phyloP scores from a whole-genome alignment of 1,139 yeast genomes.

The Debaryomycetaceae sp. region DNA sequence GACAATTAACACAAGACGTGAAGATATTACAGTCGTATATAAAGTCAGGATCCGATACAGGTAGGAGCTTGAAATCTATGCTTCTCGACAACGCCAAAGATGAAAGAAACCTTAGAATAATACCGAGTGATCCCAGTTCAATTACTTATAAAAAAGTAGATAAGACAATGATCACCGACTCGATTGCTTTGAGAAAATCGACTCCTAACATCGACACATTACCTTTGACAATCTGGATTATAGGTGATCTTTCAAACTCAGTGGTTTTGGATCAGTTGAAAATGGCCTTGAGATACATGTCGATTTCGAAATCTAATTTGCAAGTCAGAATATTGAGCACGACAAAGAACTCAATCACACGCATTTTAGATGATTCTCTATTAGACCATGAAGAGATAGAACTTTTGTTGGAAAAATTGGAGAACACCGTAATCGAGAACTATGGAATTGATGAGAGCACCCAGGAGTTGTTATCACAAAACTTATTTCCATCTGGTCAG shows the following conservation, averaged over 20 bases:
- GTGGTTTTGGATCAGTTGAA: slow-evolving; percentile 40
- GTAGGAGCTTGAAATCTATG: slow-evolving; percentile 23
- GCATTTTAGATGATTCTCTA: slow-evolving; percentile 5
- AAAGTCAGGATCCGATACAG: slow-evolving; percentile 15
- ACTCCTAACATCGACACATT: slow-evolving; percentile 9
- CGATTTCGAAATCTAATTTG: slow-evolving; percentile 15
- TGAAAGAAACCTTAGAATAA: slow-evolving; percentile 30
- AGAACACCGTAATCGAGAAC: neutral
- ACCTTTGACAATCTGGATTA: slow-evolving; percentile 44
- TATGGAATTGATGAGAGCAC: neutral
- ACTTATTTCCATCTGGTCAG: slow-evolving; percentile 32
- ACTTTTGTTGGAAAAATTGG: neutral
- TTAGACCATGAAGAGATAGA: neutral
- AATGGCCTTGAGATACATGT: slow-evolving; percentile 27
- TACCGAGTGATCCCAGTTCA: slow-evolving; percentile 32
- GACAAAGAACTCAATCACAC: slow-evolving; percentile 13
- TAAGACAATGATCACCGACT: slow-evolving; percentile 22
- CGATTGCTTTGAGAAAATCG: slow-evolving; percentile 15
- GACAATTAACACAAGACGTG: slow-evolving; percentile 38
- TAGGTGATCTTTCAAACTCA: slow-evolving; percentile 49
- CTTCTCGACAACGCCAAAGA: slow-evolving; percentile 31
- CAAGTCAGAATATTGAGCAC: slow-evolving; percentile 35
- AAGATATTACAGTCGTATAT: slow-evolving; percentile 22
- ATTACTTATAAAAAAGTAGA: slow-evolving; percentile 32
- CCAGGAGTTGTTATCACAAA: slow-evolving; percentile 10